Conservation (phyloP, 768 basidiomycete species). For the Crassisporium funariophilum region DNA sequence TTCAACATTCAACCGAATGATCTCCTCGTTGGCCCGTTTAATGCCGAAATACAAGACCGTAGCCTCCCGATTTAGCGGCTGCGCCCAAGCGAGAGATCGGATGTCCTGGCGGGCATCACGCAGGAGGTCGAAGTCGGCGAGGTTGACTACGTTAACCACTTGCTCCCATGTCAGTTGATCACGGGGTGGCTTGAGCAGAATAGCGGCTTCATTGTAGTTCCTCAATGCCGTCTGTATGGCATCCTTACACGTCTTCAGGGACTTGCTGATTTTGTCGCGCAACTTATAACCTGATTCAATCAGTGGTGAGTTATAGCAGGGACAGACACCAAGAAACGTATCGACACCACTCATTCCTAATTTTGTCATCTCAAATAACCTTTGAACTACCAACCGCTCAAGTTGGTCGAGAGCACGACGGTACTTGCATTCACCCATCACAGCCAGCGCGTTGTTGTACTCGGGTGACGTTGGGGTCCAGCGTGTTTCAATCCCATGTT, state of each 20-base stretch:
- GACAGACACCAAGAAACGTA: background rate
- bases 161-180: background rate
- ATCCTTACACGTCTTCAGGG: background rate
- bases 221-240: background rate
- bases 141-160: background rate
- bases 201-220: background rate
- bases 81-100: background rate
- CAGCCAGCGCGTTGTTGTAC: background rate
- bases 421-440: background rate
- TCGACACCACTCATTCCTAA: constrained; percentile 6
- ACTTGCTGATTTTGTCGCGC: background rate
- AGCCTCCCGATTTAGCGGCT: background rate
- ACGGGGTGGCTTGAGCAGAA: background rate
- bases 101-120: background rate
- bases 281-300: background rate
- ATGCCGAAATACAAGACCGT: background rate
- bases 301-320: background rate
- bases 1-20: background rate
- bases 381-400: background rate
- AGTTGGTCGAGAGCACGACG: background rate
- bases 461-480: background rate
- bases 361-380: constrained; percentile 5
- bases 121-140: background rate
- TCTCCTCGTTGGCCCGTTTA: background rate
- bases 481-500: background rate